Evolutionary conservation across 768 basidiomycete genomes (phyloP).

Genomic region (Sistotremastrum niveocremeum): DNA sequence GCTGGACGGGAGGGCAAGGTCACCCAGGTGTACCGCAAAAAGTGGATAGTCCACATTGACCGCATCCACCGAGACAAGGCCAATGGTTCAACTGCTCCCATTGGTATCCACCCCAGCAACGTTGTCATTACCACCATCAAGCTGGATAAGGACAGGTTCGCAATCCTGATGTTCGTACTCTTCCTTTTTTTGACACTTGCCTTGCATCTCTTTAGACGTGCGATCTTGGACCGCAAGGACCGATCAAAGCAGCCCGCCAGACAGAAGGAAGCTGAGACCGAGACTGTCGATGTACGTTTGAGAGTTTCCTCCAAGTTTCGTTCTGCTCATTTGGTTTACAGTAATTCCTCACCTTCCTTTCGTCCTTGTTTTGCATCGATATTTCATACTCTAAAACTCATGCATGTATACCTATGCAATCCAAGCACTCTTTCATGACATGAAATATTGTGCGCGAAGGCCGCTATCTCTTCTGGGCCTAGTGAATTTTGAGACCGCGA

Average conservation of each 20-base stretch:
- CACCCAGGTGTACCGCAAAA: constrained; percentile 96
- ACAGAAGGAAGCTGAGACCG: constrained; percentile 57
- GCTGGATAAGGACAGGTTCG: constrained; percentile 78
- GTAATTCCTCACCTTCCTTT: too few relatives aligned
- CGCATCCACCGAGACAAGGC: constrained; percentile 96
- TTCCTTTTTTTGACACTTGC: neutral
- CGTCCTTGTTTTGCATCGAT: too few relatives aligned
- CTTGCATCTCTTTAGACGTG: constrained; percentile 37
- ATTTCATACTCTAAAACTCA: too few relatives aligned
- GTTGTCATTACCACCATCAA: constrained; percentile 90
- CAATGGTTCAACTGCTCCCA: constrained; percentile 85
- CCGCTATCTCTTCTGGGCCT: too few relatives aligned
- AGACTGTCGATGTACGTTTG: constrained; percentile 47
- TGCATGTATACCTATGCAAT: too few relatives aligned
- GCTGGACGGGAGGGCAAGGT: constrained; percentile 99
- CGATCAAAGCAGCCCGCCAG: constrained; percentile 45
- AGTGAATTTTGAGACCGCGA: too few relatives aligned
- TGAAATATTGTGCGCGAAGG: too few relatives aligned
- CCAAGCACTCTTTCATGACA: too few relatives aligned
- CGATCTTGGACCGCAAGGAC: constrained; percentile 80
- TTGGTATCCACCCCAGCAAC: constrained; percentile 94
- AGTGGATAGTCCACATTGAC: constrained; percentile 98
- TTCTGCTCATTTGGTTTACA: too few relatives aligned
- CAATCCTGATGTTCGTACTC: constrained; percentile 1
- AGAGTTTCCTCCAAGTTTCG: too few relatives aligned